These are phyloP conservation scores for Debaryomyces robertsiae DNA, from an alignment of 1,139 yeast genomes.

Conservation along the genomic window DNA sequence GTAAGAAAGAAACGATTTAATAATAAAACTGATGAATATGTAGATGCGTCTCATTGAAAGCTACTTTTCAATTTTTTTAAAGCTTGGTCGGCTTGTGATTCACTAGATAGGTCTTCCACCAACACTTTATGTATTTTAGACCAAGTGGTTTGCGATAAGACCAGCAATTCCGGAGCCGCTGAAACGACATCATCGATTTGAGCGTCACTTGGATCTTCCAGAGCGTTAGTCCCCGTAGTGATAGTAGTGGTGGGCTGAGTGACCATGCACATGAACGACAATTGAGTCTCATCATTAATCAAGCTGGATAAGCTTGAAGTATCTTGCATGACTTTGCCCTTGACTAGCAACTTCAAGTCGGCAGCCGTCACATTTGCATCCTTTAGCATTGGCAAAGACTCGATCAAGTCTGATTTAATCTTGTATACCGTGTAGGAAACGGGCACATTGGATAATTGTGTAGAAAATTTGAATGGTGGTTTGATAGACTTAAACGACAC, in stretches of 20 bases:
- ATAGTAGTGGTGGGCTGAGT: constrained; percentile 6
- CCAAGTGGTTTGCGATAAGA: constrained; percentile 33
- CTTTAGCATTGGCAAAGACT: constrained; percentile 25
- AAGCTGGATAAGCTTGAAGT: constrained; percentile 30
- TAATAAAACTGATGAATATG: neutral
- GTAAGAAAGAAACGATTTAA: no score
- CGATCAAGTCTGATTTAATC: constrained; percentile 36
- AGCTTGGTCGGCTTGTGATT: constrained; percentile 25
- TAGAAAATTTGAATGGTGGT: constrained; percentile 45
- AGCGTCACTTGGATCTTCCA: constrained; percentile 13
- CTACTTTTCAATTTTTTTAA: constrained; percentile 44
- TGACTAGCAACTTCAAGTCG: constrained; percentile 42
- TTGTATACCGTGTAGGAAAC: constrained; percentile 34
- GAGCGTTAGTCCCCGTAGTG: neutral
- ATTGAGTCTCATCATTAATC: constrained; percentile 20
- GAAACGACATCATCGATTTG: constrained; percentile 18
- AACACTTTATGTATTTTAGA: constrained; percentile 30
- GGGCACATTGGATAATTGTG: constrained; percentile 27
- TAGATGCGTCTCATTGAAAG: neutral
- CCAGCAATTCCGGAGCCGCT: constrained; percentile 18
- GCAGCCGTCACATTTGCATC: constrained; percentile 29
- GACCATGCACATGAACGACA: constrained; percentile 44
- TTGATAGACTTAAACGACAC: constrained; percentile 44
- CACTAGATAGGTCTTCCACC: constrained; percentile 31
- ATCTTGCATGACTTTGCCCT: constrained; percentile 49